Conservation (phyloP, 1,284 basidiomycete genomes). For the Tylopilus orsonianus region DNA sequence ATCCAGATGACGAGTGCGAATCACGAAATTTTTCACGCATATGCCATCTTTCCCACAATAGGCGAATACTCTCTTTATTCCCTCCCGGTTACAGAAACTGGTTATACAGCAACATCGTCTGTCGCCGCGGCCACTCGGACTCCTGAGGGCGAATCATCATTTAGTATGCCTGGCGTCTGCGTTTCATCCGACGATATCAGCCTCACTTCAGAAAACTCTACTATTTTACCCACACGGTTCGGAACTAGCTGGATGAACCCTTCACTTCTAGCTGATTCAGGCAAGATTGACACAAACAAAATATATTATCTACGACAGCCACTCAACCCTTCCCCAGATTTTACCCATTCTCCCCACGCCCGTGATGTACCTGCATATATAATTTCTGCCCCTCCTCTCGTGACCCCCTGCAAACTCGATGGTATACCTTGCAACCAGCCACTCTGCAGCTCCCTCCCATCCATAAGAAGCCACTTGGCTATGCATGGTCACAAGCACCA, state of each 20-base stretch:
- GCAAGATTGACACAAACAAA: neutral
- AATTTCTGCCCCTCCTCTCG: neutral
- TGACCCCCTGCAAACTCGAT: slow-evolving; percentile 3
- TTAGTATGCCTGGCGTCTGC: neutral
- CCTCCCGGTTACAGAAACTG: neutral
- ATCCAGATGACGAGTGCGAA: neutral
- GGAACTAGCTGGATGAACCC: slow-evolving; percentile 4
- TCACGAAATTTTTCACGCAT: neutral
- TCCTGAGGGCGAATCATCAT: neutral
- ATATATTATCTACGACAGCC: neutral
- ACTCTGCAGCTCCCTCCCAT: slow-evolving; percentile 5
- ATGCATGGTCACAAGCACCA: slow-evolving; percentile 9
- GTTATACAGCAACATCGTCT: neutral
- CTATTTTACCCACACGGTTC: neutral
- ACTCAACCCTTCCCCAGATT: slow-evolving; percentile 4
- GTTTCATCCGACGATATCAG: neutral
- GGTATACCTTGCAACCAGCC: slow-evolving; percentile 1
- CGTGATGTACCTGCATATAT: neutral
- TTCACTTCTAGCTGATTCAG: neutral
- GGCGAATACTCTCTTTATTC: neutral
- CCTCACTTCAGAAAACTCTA: neutral
- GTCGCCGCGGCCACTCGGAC: neutral
- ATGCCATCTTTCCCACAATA: neutral
- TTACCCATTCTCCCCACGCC: neutral
- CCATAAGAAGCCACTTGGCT: slow-evolving; percentile 9